Base-by-base conservation (phyloP, 306 rosid genomes). In the Morella rubra region DNA sequence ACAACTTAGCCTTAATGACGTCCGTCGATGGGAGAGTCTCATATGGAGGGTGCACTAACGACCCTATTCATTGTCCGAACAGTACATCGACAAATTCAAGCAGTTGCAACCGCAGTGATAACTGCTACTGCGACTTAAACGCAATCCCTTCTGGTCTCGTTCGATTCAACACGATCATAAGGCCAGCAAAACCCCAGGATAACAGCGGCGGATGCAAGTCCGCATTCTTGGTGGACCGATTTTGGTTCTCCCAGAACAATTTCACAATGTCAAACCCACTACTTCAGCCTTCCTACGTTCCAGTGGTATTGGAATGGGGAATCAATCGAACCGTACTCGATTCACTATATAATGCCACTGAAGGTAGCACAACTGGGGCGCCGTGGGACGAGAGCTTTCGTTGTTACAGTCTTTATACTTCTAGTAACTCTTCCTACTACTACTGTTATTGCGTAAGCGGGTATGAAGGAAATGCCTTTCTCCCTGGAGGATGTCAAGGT, bases 1-100 rank as follows among this genome's bases (percentile, higher is more conserved):
- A 59, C 13, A 46, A 46, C 58, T 51, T 45, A 22, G 80, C 74
- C 10, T 7, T 7, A 19, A 76, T 76, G 80, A 22, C 3, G 67
- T 60, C 67, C 27, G 19, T 15, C 16, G 59, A 6, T 53, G 24
- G 15, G 51, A n/a, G 32, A 7, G 65, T 50, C 8, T 44, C 40
- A 9, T 0, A 16, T 42, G 55, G 32, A 5, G 69, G 66, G 24
- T 76, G 79, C 67, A 13, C 11, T 3, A 66, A 73, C 1, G 1
- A n/a, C 0, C 22, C 73, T 56, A 8, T 7, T 52, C 0, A 18
- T 6, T 3, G 56, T 13, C 10, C 4, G 3, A 1, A 15, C 16
- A 5, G 56, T 4, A 19, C 19, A 56, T 19, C 4, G 13, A 20
- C 6, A 1, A 47, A 1, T 10, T 60, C 32, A 27, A 27, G 32